phyloP scores from a whole-genome alignment of 2,329 filamentous ascomycete genomes.

The Cladophialophora bantiana region DNA sequence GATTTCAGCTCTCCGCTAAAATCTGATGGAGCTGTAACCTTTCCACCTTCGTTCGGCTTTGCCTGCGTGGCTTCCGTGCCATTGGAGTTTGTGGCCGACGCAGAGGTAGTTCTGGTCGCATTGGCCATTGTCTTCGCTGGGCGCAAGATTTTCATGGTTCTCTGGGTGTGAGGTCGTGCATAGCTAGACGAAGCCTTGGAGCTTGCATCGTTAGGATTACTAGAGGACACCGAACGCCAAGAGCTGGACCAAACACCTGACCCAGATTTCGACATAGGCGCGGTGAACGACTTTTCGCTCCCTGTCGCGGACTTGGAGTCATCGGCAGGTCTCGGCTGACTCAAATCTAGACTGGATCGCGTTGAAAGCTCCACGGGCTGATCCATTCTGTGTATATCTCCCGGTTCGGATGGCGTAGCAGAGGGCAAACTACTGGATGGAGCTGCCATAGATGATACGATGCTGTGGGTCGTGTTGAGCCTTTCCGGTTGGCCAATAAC shows the following conservation, averaged over 20 bases:
- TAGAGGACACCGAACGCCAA: slow-evolving; percentile 36
- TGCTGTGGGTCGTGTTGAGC: slow-evolving; percentile 36
- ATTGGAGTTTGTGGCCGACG: slow-evolving; percentile 37
- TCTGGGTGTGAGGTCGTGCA: slow-evolving; percentile 45
- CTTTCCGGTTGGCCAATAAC: slow-evolving; percentile 46
- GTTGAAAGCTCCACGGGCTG: slow-evolving; percentile 26
- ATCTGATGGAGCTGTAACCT: slow-evolving; percentile 20
- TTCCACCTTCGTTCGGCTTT: slow-evolving; percentile 21
- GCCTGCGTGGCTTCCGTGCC: slow-evolving; percentile 33
- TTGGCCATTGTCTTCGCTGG: slow-evolving; percentile 67
- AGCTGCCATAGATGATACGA: slow-evolving; percentile 40
- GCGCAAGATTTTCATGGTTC: slow-evolving; percentile 90
- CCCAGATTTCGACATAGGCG: slow-evolving; percentile 38
- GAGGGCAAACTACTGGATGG: slow-evolving; percentile 24
- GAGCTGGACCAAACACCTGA: slow-evolving; percentile 41
- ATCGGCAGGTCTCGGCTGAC: slow-evolving; percentile 28
- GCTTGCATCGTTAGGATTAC: slow-evolving; percentile 25
- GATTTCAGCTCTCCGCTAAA: slow-evolving; percentile 24
- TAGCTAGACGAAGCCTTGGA: slow-evolving; percentile 36
- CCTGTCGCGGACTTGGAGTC: slow-evolving; percentile 43
- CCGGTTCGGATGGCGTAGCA: slow-evolving; percentile 22
- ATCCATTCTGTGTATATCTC: slow-evolving; percentile 27
- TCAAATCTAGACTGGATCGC: slow-evolving; percentile 33
- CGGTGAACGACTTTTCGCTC: slow-evolving; percentile 43
- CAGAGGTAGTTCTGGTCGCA: slow-evolving; percentile 51